Evolutionary conservation across 1,284 basidiomycete genomes (phyloP).

Genomic region (Tetrapyrgos nigripes): DNA sequence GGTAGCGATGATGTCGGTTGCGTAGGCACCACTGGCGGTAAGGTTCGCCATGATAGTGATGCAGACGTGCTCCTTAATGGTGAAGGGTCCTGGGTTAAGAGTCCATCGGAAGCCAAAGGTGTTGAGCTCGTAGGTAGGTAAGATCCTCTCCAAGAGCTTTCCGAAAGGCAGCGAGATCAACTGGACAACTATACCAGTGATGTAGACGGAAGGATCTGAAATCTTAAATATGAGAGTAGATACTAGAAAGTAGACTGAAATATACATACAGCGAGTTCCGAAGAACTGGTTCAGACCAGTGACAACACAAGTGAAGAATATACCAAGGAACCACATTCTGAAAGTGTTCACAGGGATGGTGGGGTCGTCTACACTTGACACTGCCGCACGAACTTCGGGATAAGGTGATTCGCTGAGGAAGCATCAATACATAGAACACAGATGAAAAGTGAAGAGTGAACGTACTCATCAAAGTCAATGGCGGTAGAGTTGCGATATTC

Average conservation of each 20-base stretch:
- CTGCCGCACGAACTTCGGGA: slow-evolving; percentile 86
- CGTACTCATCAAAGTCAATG: slow-evolving; percentile 76
- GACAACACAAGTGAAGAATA: slow-evolving; percentile 62
- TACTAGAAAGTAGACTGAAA: background rate
- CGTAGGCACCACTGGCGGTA: slow-evolving; percentile 68
- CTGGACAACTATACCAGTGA: slow-evolving; percentile 73
- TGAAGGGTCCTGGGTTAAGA: slow-evolving; percentile 89
- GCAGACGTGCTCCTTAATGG: slow-evolving; percentile 88
- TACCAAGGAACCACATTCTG: slow-evolving; percentile 82
- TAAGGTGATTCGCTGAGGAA: slow-evolving; percentile 80
- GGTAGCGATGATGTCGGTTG: slow-evolving; percentile 72
- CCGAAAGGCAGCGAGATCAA: slow-evolving; percentile 75
- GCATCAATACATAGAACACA: slow-evolving; percentile 20
- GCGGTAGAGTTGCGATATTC: slow-evolving; percentile 60
- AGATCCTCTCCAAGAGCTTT: slow-evolving; percentile 65
- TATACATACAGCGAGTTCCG: slow-evolving; percentile 66
- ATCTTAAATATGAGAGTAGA: slow-evolving; percentile 12
- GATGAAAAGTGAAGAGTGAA: slow-evolving; percentile 33
- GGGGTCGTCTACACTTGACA: slow-evolving; percentile 80
- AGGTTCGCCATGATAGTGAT: slow-evolving; percentile 89
- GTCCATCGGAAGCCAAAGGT: slow-evolving; percentile 74
- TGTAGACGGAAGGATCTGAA: slow-evolving; percentile 69
- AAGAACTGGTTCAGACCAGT: slow-evolving; percentile 77
- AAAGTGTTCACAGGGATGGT: slow-evolving; percentile 85
- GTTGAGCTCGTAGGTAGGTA: slow-evolving; percentile 71